These are phyloP conservation scores for Achaetomium macrosporum DNA, from an alignment of 2,329 filamentous ascomycete genomes.

Conservation along the genomic window DNA sequence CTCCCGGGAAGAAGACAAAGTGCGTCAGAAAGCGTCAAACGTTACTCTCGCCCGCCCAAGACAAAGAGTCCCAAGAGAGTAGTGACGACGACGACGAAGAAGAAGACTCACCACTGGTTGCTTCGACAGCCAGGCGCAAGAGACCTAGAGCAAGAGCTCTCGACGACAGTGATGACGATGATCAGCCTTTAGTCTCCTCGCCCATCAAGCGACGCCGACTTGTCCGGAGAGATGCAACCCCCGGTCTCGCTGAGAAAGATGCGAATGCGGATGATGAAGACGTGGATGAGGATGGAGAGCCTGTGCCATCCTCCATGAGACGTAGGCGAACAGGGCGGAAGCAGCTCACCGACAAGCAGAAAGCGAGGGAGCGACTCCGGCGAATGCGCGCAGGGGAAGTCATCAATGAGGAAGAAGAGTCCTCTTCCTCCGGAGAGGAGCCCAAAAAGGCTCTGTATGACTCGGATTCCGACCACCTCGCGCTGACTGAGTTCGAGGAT, in stretches of 20 bases:
- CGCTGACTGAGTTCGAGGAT: slow-evolving; percentile 30
- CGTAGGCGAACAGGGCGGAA: slow-evolving; percentile 6
- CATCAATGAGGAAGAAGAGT: slow-evolving; percentile 21
- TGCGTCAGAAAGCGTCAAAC: slow-evolving; percentile 20
- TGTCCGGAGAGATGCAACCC: neutral
- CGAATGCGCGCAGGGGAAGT: slow-evolving; percentile 27
- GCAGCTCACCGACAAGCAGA: slow-evolving; percentile 23
- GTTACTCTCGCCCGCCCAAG: slow-evolving; percentile 16
- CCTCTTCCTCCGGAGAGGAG: slow-evolving; percentile 7
- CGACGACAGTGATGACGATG: slow-evolving; percentile 19
- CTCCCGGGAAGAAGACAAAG: slow-evolving; percentile 20
- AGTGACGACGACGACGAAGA: slow-evolving; percentile 12
- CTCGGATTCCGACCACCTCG: slow-evolving; percentile 27
- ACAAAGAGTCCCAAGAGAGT: neutral
- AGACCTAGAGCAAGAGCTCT: slow-evolving; percentile 4
- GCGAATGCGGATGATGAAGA: neutral
- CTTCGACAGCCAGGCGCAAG: slow-evolving; percentile 13
- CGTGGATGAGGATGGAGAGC: slow-evolving; percentile 4
- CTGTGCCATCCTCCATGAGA: neutral
- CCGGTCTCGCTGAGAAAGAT: neutral
- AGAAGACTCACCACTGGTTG: slow-evolving; percentile 12
- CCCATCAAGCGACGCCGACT: slow-evolving; percentile 21
- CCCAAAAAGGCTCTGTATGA: slow-evolving; percentile 26
- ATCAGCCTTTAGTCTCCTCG: slow-evolving; percentile 7
- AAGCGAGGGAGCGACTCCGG: slow-evolving; percentile 28